Evolutionary conservation across 768 basidiomycete genomes (phyloP).

Genomic region (Amanita thiersii): DNA sequence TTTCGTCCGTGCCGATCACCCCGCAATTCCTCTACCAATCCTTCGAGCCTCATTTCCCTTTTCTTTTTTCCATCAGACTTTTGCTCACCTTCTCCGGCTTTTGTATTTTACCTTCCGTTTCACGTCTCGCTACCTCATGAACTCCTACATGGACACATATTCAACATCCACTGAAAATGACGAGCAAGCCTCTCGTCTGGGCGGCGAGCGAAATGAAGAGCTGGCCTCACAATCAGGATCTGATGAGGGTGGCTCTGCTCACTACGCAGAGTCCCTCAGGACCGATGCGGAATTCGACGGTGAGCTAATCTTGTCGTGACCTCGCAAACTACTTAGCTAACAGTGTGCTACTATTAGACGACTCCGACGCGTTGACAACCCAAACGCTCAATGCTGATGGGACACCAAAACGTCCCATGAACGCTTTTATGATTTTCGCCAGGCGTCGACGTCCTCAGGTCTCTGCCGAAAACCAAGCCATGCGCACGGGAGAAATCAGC

Average conservation of each 20-base stretch:
- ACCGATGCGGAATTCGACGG: slow-evolving; percentile 40
- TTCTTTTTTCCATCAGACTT: slow-evolving; percentile 11
- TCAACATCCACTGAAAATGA: slow-evolving; percentile 17
- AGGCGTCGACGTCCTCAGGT: slow-evolving; percentile 77
- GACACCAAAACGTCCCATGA: slow-evolving; percentile 87
- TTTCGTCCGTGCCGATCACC: slow-evolving; percentile 31
- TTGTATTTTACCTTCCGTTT: slow-evolving; percentile 21
- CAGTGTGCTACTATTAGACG: slow-evolving; percentile 14
- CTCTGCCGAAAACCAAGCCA: slow-evolving; percentile 77
- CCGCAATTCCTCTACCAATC: slow-evolving; percentile 21
- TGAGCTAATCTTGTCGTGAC: slow-evolving; percentile 13
- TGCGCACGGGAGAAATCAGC: slow-evolving; percentile 87
- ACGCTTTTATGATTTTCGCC: slow-evolving; percentile 92
- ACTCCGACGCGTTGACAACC: slow-evolving; percentile 48
- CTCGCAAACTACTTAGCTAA: not conserved
- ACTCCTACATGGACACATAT: slow-evolving; percentile 7
- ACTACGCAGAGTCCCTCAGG: slow-evolving; percentile 28
- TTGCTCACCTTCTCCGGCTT: slow-evolving; percentile 10
- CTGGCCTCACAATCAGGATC: slow-evolving; percentile 48
- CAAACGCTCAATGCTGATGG: slow-evolving; percentile 83
- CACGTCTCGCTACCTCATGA: slow-evolving; percentile 17
- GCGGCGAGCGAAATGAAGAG: slow-evolving; percentile 28
- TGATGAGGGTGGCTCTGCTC: slow-evolving; percentile 40
- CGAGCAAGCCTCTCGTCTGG: slow-evolving; percentile 16
- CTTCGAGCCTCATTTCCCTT: slow-evolving; percentile 15